These are phyloP conservation scores for Fraxinus dipetala DNA, from an alignment of 305 asterid species.

Conservation along the genomic window DNA sequence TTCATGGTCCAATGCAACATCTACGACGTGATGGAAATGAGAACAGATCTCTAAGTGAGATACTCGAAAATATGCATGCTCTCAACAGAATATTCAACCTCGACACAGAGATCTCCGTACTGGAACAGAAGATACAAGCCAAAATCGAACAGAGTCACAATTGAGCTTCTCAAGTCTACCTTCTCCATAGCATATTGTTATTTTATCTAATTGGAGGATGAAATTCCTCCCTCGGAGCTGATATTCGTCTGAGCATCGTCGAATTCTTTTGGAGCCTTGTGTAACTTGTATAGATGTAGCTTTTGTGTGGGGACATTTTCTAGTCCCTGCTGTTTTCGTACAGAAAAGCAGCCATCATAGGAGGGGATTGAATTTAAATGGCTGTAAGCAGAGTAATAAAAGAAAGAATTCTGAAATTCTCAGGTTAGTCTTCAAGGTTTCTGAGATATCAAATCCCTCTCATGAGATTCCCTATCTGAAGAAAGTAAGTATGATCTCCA, in stretches of 20 bases:
- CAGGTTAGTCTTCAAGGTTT: background rate
- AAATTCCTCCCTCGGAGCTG: conserved; percentile 21
- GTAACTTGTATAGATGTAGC: conserved; percentile 25
- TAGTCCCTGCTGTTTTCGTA: conserved; percentile 10
- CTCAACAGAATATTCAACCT: conserved; percentile 73
- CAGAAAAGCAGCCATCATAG: background rate
- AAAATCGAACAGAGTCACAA: conserved; percentile 53
- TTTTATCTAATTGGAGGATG: conserved; percentile 17
- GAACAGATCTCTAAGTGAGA: conserved; percentile 45
- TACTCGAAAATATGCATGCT: conserved; percentile 73
- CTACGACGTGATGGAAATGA: conserved; percentile 62
- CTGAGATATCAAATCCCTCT: background rate
- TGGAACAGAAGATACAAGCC: conserved; percentile 68
- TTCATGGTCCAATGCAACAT: conserved; percentile 90
- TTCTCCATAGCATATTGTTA: conserved; percentile 3
- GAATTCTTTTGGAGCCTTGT: conserved; percentile 15
- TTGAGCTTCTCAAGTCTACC: conserved; percentile 30
- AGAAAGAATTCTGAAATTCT: background rate
- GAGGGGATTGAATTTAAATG: background rate
- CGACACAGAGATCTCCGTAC: conserved; percentile 52
- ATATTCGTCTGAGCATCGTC: background rate
- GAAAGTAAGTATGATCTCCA: background rate
- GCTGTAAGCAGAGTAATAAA: background rate
- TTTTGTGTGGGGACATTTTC: background rate
- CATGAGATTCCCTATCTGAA: background rate